These are phyloP conservation scores for Combretum micranthum DNA, from an alignment of 345 rosid genomes.

Conservation along the genomic window DNA sequence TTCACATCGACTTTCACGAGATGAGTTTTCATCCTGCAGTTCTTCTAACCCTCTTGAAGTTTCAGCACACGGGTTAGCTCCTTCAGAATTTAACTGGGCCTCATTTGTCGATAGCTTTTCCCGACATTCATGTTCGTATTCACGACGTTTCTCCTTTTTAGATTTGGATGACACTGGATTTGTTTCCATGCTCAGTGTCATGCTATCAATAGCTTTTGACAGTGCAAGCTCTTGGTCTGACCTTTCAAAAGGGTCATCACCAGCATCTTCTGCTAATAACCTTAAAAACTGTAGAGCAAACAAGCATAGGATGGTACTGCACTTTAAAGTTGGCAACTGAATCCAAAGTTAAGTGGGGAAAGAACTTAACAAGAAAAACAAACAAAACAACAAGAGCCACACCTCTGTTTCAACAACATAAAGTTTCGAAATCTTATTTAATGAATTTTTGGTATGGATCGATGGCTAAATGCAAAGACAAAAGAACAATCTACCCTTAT, in stretches of 20 bases:
- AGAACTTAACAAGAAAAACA: no score
- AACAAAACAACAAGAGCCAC: background rate
- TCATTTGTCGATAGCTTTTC: conserved; percentile 47
- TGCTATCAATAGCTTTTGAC: conserved; percentile 67
- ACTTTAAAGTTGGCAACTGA: background rate
- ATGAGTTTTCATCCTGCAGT: conserved; percentile 17
- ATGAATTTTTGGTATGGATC: no score
- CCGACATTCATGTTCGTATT: conserved; percentile 65
- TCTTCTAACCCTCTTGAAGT: conserved; percentile 15
- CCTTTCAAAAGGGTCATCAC: conserved; percentile 38
- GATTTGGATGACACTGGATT: conserved; percentile 39
- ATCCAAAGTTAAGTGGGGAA: background rate
- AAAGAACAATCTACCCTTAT: no score
- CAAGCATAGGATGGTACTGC: background rate
- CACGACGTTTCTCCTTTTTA: conserved; percentile 68
- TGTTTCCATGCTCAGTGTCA: conserved; percentile 45
- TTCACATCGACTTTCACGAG: conserved; percentile 16
- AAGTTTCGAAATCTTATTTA: background rate
- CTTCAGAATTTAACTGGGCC: conserved; percentile 30
- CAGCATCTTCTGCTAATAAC: conserved; percentile 65
- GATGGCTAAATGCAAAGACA: no score
- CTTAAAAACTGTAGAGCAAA: conserved; percentile 50
- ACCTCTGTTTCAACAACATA: background rate
- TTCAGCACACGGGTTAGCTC: conserved; percentile 6
- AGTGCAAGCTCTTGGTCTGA: conserved; percentile 57